Base-by-base conservation (phyloP, 2,329 filamentous ascomycete genomes). In the Colletotrichum tanaceti region DNA sequence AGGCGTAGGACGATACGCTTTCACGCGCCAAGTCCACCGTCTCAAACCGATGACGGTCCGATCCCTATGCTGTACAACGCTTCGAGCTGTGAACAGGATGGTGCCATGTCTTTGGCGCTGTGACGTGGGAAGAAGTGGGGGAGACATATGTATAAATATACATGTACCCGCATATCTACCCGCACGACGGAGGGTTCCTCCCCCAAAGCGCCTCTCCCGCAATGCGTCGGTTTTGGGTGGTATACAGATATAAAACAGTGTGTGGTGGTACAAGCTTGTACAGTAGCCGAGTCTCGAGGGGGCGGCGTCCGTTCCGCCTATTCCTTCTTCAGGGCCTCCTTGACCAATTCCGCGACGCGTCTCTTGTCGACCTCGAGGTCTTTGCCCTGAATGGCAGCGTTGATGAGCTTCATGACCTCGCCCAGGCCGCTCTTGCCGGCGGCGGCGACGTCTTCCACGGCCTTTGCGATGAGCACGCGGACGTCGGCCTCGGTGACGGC, bases 301-400 rank as follows among this genome's bases (percentile, higher is more conserved):
- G 28, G 18, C 49, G n/a, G 28, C 32, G 16, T 14, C 28, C 50
- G 18, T n/a, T 38, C 14, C 49, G 16, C 52, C 35, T 50, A 55
- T 16, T 61, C 43, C 55, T 60, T 64, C 59, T 55, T 64, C 24
- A 69, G 46, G 38, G 75, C 73, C 75, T 88, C 81, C 79, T 90
- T 90, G 58, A 92, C 87, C 73, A 90, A 79, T 73, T 81, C 86
- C 4, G 84, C 85, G 55, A 94, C 80, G 71, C 86, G 83, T 60
- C 83, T 85, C 78, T 84, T 88, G 75, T 93, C 87, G 43, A 92
- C 84, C 75, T 93, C 87, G 44, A 92, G 85, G 46, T 86, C 84
- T 79, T 89, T 90, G 43, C 87, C 90, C 67, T 89, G 86, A 35
- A 92, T 79, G 35, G 81, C 79, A 4, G 81, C 79, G 60, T 87